Evolutionary conservation across 306 rosid genomes (phyloP), one percentile per base, ranked within the genome.

Genomic region (Lotus japonicus): DNA sequence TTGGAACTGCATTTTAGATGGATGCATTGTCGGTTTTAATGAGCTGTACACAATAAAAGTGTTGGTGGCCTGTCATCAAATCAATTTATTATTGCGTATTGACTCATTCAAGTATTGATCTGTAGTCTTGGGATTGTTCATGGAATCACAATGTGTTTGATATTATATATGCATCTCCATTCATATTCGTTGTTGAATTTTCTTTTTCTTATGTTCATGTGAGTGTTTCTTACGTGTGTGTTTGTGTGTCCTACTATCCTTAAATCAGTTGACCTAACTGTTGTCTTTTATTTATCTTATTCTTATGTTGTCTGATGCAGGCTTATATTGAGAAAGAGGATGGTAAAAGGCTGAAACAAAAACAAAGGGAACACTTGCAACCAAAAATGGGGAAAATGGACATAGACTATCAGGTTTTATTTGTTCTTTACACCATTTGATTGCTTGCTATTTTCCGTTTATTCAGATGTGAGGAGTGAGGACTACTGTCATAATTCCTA

Each of bases 321-420:
- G n/a, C n/a, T n/a, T n/a, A n/a, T n/a, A n/a, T n/a, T 71, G 99
- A 94, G 83, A 94, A 94, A 79, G 99, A 94, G 83, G 99, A 94
- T 57, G 85, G 99, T 67, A 94, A 94, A 79, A 94, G 90, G 85
- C 75, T 94, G 84, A 94, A 94, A 82, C 99, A 94, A 86, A 94
- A 94, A 80, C 99, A 94, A 72, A 72, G 97, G 80, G 99, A 94
- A 75, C n/a, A n/a, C 33, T 90, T 94, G 99, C 99, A 94, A 70
- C 99, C 99, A 16, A 94, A 94, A 89, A 94, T 94, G 99, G 97
- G 99, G 14, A 90, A 94, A 80, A 94, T 94, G 99, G 97, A 97
- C 81, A 94, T 94, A 11, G 99, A 94, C 70, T 94, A 94, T 77
- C 99, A 94, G 99, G 99, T 90, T 79, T 90, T 71, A 56, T 36